A percentile compares a stretch with the other conserved stretches of the same genome.
Conservation (phyloP, 768 basidiomycete species). For the Auricularia sp. region DNA sequence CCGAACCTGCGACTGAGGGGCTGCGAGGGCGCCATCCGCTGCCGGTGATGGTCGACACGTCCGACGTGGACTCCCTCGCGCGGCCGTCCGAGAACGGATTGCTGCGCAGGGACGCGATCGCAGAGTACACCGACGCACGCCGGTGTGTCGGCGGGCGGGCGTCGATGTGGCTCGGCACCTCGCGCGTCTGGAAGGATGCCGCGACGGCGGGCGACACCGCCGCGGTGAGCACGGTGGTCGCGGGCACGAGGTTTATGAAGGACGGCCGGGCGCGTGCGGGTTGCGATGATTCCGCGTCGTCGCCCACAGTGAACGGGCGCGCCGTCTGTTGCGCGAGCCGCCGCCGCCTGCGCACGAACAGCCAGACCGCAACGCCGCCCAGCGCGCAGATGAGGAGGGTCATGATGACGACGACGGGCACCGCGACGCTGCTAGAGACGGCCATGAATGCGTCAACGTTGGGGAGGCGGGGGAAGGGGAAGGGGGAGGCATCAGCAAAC, state of each 20-base stretch:
- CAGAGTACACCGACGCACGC: not conserved
- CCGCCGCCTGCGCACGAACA: not conserved
- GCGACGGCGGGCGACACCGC: not conserved
- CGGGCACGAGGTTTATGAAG: not conserved
- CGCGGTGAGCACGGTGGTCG: not conserved
- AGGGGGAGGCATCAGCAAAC: no score
- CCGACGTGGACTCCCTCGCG: not conserved
- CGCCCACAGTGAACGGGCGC: not conserved
- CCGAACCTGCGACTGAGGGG: not conserved
- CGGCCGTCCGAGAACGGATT: not conserved
- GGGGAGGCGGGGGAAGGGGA: no score
- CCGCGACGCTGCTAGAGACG: not conserved
- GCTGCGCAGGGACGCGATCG: not conserved
- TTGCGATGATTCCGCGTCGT: not conserved
- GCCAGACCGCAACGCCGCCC: not conserved
- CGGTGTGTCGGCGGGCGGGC: not conserved
- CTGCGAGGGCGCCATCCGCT: not conserved
- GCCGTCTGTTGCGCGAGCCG: not conserved
- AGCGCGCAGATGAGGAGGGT: not conserved
- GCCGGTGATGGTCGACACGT: not conserved
- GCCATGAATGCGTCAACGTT: not conserved
- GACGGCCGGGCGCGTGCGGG: not conserved
- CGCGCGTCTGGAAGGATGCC: not conserved
- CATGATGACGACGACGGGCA: not conserved
- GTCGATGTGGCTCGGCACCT: not conserved